These are phyloP conservation scores for Rhododendron ovatum DNA, from an alignment of 148 eudicot genomes.

Conservation along the genomic window DNA sequence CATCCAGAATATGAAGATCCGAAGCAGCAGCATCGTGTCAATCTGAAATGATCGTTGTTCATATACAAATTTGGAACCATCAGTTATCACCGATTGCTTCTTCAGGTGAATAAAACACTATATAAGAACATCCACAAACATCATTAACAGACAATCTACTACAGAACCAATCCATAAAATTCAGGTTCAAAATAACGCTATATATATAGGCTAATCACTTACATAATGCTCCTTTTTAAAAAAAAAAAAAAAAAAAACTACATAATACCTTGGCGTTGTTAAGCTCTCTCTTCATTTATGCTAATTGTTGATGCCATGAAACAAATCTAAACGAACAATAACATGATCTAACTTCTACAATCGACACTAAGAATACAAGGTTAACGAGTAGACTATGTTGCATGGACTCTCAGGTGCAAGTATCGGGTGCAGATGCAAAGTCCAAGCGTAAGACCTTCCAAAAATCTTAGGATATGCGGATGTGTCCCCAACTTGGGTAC, in stretches of 20 bases:
- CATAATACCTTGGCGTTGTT: neutral
- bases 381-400: neutral
- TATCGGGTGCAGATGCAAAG: too few species aligned
- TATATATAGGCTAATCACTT: neutral
- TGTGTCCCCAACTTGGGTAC: too few species aligned
- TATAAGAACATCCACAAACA: neutral
- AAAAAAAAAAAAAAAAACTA: too few species aligned
- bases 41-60: neutral
- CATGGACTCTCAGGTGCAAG: too few species aligned
- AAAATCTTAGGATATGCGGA: too few species aligned
- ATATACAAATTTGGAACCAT: neutral
- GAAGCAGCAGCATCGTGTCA: neutral
- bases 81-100: neutral
- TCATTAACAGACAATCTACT: neutral
- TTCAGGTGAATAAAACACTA: neutral
- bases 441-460: too few species aligned
- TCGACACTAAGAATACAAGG: neutral
- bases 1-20: neutral
- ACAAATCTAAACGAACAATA: neutral
- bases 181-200: neutral
- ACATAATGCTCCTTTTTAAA: neutral
- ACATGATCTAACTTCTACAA: neutral
- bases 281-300: neutral
- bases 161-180: neutral
- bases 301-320: neutral